phyloP scores from a whole-genome alignment of 2,329 filamentous ascomycete genomes.

The Cladosporium sp. region DNA sequence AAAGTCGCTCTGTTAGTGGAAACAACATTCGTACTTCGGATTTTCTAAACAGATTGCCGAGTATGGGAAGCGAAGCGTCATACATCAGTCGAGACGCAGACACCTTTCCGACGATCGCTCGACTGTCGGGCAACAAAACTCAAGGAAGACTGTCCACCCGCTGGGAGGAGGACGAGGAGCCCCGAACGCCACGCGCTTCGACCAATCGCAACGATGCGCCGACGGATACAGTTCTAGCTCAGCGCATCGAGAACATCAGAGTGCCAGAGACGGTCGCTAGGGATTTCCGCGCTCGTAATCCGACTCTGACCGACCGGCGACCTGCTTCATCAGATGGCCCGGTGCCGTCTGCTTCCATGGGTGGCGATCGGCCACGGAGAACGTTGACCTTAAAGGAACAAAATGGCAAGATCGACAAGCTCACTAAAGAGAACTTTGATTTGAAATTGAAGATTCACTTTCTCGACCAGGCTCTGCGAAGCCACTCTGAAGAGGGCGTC shows the following conservation, averaged over 20 bases:
- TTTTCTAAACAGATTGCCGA: slow-evolving; percentile 69
- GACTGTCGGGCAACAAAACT: slow-evolving; percentile 25
- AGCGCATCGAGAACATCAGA: slow-evolving; percentile 83
- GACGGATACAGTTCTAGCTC: slow-evolving; percentile 82
- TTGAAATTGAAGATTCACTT: slow-evolving; percentile 97
- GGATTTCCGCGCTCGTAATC: slow-evolving; percentile 75
- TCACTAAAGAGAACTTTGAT: slow-evolving; percentile 98
- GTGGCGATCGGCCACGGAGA: slow-evolving; percentile 31
- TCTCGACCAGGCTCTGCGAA: slow-evolving; percentile 86
- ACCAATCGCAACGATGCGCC: slow-evolving; percentile 44
- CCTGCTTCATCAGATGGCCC: slow-evolving; percentile 31
- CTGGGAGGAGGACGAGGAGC: slow-evolving; percentile 53
- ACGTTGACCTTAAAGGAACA: slow-evolving; percentile 88
- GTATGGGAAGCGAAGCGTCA: slow-evolving; percentile 84
- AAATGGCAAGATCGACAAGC: slow-evolving; percentile 90
- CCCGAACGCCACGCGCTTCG: slow-evolving; percentile 66
- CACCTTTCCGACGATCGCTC: slow-evolving; percentile 33
- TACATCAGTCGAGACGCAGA: slow-evolving; percentile 38
- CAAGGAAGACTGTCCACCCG: slow-evolving; percentile 5
- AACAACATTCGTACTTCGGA: slow-evolving; percentile 43
- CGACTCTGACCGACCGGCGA: slow-evolving; percentile 57
- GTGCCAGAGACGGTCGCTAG: slow-evolving; percentile 84
- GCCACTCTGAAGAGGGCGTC: slow-evolving; percentile 89
- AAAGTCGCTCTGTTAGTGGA: background rate
- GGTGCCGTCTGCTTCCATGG: slow-evolving; percentile 13